Evolutionary conservation across 306 rosid genomes (phyloP), one percentile per base, ranked within the genome.

Genomic region (Luffa aegyptiaca): DNA sequence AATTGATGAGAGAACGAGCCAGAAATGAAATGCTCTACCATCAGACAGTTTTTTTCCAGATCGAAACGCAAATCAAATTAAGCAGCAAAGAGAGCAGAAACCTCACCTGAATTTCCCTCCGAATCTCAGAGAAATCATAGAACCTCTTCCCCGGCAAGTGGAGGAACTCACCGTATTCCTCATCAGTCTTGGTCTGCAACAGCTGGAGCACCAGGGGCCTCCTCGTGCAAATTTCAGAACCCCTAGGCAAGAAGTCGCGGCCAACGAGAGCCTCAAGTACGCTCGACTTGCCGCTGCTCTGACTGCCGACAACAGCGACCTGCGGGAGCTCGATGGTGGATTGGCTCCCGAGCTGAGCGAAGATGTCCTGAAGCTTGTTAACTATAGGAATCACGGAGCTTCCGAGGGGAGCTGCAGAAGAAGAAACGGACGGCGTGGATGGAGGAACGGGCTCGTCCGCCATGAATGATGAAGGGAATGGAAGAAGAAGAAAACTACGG

Each of bases 271-370:
- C 84, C 49, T 85, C 88, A 17, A 85, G 86, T 2, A 82, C 86
- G 62, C 86, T 85, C 13, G 86, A 85, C n/a, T 82, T 85, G 20
- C 86, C 84, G 46, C 88, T 85, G 62, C 88, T 85, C 51, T 85
- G 86, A 62, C 86, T 85, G 8, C 88, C 88, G 5, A 85, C 80
- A 2, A 82, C 88, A 31, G 86, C 84, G 42, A 85, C 86, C 44
- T 80, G 80, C 1, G 88, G 86, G 72, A 85, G 82, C 71, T 80
- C 82, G 37, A 85, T 83, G 6, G 79, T 45, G 11, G 81, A 52
- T 5, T 70, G 77, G 8, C 71, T 57, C 20, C 80, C 80, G 10
- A 76, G 80, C 33, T 80, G 85, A 37, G 82, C 86, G 31, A 85
- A 70, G 53, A 82, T 80, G 42, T 82, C 88, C 49, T 85, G 80